Evolutionary conservation across 2,329 filamentous ascomycete genomes (phyloP).

Genomic region (Chrysoporthe cubensis): DNA sequence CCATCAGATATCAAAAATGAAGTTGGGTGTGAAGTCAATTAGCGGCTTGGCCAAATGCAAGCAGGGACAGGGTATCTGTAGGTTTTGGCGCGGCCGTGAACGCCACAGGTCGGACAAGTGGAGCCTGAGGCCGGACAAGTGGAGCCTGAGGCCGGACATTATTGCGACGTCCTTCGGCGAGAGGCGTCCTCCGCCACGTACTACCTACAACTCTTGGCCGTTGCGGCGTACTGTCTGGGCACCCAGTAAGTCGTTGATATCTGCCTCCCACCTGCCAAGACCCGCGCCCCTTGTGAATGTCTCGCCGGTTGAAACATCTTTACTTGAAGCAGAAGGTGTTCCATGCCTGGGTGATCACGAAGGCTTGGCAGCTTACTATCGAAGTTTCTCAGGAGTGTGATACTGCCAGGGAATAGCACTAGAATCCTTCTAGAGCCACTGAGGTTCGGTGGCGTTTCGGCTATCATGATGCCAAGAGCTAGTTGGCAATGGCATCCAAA

Average conservation of each 20-base stretch:
- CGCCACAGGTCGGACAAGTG: not conserved
- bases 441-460: not conserved
- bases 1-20: too few relatives aligned
- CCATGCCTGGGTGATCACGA: not conserved
- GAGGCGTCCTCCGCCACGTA: not conserved
- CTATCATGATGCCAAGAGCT: not conserved
- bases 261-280: not conserved
- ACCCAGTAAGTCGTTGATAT: not conserved
- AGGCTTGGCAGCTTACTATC: slow-evolving; percentile 8
- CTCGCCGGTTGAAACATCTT: not conserved
- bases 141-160: too few relatives aligned
- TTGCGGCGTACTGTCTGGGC: not conserved
- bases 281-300: not conserved
- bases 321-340: slow-evolving; percentile 11
- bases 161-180: too few relatives aligned
- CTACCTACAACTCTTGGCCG: not conserved
- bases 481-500: not conserved
- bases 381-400: not conserved
- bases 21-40: too few relatives aligned
- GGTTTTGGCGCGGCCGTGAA: not conserved
- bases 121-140: not conserved
- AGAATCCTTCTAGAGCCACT: not conserved
- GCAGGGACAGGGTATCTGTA: not conserved
- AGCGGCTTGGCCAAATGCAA: too few relatives aligned
- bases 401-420: not conserved